Conservation (phyloP, 352 stramenopile genomes). For the Globisporangium orthogonon region DNA sequence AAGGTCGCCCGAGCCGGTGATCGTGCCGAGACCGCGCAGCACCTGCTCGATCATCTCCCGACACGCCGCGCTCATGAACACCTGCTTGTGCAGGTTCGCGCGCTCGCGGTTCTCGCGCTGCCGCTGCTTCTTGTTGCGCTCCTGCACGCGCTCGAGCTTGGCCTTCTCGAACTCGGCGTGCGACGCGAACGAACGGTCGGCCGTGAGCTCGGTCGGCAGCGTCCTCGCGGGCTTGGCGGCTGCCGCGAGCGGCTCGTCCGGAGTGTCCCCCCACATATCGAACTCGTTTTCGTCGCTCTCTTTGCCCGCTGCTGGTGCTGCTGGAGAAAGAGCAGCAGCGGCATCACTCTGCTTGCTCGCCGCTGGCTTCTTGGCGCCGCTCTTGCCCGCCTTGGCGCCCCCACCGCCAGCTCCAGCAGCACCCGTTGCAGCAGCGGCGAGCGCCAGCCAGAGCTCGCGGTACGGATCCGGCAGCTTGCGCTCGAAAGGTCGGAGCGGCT, state of each 20-base stretch:
- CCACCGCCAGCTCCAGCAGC: too few species aligned
- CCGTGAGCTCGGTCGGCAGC: constrained; percentile 33
- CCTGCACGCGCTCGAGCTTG: constrained; percentile 38
- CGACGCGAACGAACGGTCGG: constrained; percentile 73
- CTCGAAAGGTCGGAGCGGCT: constrained; percentile 91
- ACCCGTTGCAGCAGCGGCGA: constrained; percentile 14
- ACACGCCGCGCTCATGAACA: constrained; percentile 89
- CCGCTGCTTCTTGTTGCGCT: constrained; percentile 74
- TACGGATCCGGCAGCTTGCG: constrained; percentile 96
- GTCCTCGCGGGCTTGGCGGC: constrained; percentile 14
- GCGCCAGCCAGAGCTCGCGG: constrained; percentile 86
- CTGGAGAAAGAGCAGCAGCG: constrained; percentile 1
- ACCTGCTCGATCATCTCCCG: constrained; percentile 86
- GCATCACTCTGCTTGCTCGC: constrained; percentile 2
- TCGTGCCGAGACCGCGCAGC: constrained; percentile 37
- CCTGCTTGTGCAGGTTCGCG: constrained; percentile 83
- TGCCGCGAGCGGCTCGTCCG: background rate
- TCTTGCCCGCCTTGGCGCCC: constrained; percentile 12
- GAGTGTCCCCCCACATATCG: constrained; percentile 35
- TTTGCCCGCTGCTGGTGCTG: background rate
- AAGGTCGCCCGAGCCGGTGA: constrained; percentile 10
- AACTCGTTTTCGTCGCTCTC: constrained; percentile 14
- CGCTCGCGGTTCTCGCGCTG: constrained; percentile 89
- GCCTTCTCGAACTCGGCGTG: constrained; percentile 61
- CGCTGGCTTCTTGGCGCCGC: too few species aligned